Conservation (phyloP, 164 flowering plant species). For the Dillenia suffruticosa region DNA sequence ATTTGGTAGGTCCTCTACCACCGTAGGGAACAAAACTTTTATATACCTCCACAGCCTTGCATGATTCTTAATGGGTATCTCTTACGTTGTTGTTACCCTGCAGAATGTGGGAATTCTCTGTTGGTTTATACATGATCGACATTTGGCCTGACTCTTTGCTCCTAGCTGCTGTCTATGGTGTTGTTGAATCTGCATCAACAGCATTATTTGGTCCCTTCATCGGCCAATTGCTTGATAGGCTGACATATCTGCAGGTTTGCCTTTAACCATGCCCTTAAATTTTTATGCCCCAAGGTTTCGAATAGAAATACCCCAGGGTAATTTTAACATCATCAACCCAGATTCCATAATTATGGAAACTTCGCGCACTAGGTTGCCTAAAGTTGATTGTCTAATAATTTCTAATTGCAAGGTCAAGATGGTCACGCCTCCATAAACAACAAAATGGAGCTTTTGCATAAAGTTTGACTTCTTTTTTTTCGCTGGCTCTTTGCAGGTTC, state of each 20-base stretch:
- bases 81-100: conserved; percentile 8
- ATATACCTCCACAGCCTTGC: neutral
- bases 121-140: conserved; percentile 78
- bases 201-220: conserved; percentile 71
- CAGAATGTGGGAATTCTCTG: conserved; percentile 99
- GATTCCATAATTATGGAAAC: no score
- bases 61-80: neutral
- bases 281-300: no score
- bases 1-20: neutral
- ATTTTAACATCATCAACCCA: no score
- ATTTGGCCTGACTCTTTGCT: conserved; percentile 82
- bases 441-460: no score
- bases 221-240: conserved; percentile 62
- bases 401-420: no score
- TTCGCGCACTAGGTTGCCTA: no score
- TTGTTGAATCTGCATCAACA: conserved; percentile 67
- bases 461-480: no score
- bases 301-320: no score
- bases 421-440: no score
- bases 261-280: neutral
- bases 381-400: no score
- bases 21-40: neutral
- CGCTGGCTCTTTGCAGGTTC: conserved; percentile 45
- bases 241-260: conserved; percentile 60
- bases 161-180: conserved; percentile 77